Evolutionary conservation across 768 basidiomycete species (phyloP).

Genomic region (Mycena vitilis): DNA sequence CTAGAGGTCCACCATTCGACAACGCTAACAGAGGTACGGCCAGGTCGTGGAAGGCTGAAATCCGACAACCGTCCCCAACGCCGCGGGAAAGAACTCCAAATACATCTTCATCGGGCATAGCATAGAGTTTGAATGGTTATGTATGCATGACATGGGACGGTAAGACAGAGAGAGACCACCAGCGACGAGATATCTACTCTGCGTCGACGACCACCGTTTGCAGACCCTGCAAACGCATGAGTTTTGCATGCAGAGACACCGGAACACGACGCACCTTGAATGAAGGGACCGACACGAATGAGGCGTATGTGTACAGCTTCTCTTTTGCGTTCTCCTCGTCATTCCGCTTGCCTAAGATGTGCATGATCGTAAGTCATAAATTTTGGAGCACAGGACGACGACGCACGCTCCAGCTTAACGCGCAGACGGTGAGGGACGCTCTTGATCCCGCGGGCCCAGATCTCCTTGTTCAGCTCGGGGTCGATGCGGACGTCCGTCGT

Average conservation of each 20-base stretch:
- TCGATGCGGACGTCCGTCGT: slow-evolving; percentile 94
- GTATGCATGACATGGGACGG: slow-evolving; percentile 33
- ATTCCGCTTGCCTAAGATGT: slow-evolving; percentile 87
- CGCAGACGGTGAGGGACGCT: slow-evolving; percentile 92
- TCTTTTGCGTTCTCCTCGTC: slow-evolving; percentile 99
- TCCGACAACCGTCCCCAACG: no score
- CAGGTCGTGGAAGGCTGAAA: no score
- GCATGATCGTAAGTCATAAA: neutral
- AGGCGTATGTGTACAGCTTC: slow-evolving; percentile 94
- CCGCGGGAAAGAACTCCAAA: neutral
- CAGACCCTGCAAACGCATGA: slow-evolving; percentile 69
- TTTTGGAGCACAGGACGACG: slow-evolving; percentile 33
- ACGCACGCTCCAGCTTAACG: slow-evolving; percentile 93
- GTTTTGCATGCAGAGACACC: slow-evolving; percentile 15
- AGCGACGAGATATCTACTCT: slow-evolving; percentile 61
- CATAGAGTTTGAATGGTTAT: slow-evolving; percentile 30
- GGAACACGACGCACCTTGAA: slow-evolving; percentile 79
- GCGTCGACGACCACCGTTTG: slow-evolving; percentile 86
- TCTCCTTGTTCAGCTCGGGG: slow-evolving; percentile 94
- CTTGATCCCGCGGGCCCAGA: slow-evolving; percentile 96
- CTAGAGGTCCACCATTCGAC: no score
- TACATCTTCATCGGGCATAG: slow-evolving; percentile 23
- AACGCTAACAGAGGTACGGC: no score
- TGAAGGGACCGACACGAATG: slow-evolving; percentile 77
- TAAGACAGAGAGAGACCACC: slow-evolving; percentile 21